Evolutionary conservation across 352 stramenopile genomes (phyloP), one percentile per base, ranked within the genome.

Genomic region (Globisporangium mamillatum): DNA sequence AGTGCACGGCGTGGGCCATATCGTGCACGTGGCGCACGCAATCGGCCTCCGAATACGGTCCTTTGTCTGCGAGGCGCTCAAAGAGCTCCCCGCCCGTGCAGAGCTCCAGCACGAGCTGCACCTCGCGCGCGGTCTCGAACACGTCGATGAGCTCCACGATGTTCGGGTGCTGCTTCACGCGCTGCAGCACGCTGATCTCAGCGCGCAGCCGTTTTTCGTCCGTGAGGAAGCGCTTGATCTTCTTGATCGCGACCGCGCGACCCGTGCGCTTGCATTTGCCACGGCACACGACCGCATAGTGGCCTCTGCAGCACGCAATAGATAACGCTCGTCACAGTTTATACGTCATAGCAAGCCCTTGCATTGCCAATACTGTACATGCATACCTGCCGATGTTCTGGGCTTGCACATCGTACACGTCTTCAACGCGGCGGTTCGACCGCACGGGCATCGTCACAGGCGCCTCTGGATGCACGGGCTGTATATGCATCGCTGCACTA

Each of bases 1-100:
- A 94, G 60, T 84, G 75, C 34, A 95, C 79, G 3, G 86, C 87
- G 0, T 70, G 67, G 20, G 84, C 86, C 81, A 94, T 91, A 64
- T 88, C 79, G 12, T 72, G 55, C 38, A 94, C 73, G 60, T 95
- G 89, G 12, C 84, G 85, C 12, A 89, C 84, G 59, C 86, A 93
- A 56, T 92, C 86, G 0, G 83, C 82, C 70, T 96, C 88, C 12
- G 88, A 94, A 62, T 94, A 93, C 18, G 88, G 84, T 1, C 88
- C 88, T 63, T 90, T 90, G 58, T 92, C 81, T 0, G 88, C 88
- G 20, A 96, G 73, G 22, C 86, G 75, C 62, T 93, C 85, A 63
- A 95, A 95, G 44, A 95, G 75, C 69, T 95, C 88, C 7, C 88
- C 88, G 2, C 88, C 86, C 0, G 86, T 92, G 59, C 86, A 94